phyloP scores from a whole-genome alignment of 805 yeast genomes.

The Novakomyces olei region DNA sequence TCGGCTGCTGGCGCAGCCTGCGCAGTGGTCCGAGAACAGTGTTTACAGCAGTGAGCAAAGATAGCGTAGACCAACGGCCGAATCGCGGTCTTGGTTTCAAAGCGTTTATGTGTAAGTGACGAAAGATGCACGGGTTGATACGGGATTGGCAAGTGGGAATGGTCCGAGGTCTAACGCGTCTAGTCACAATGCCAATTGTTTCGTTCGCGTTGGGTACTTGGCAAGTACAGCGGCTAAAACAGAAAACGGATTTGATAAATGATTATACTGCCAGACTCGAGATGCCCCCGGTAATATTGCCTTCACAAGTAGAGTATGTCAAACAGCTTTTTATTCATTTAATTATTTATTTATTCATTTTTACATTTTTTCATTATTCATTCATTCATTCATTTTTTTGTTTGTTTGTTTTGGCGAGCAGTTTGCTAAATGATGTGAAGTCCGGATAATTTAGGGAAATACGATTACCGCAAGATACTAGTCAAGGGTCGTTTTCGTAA shows the following conservation, averaged over 20 bases:
- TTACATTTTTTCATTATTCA: no score
- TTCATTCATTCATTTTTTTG: conserved; percentile 11
- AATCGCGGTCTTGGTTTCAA: no score
- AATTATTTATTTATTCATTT: no score
- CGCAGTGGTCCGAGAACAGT: no score
- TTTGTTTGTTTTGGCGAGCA: neutral
- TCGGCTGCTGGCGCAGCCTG: no score
- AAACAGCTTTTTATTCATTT: neutral
- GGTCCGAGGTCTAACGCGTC: no score
- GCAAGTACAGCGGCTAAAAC: conserved; percentile 67
- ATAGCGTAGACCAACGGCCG: no score
- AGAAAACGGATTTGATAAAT: conserved; percentile 74
- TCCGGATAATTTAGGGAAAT: conserved; percentile 43
- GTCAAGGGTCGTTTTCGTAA: conserved; percentile 63
- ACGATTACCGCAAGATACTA: conserved; percentile 64
- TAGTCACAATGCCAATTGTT: conserved; percentile 42
- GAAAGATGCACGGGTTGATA: no score
- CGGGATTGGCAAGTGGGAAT: no score
- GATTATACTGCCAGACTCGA: conserved; percentile 64
- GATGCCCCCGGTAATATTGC: conserved; percentile 48
- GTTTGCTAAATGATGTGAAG: conserved; percentile 13
- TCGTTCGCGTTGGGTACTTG: conserved; percentile 77
- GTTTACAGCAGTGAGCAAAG: no score
- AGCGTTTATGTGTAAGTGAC: no score
- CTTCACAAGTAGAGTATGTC: conserved; percentile 17